Conservation (phyloP, 225 moss, liverwort and hornwort species). For the Climacium dendroides region DNA sequence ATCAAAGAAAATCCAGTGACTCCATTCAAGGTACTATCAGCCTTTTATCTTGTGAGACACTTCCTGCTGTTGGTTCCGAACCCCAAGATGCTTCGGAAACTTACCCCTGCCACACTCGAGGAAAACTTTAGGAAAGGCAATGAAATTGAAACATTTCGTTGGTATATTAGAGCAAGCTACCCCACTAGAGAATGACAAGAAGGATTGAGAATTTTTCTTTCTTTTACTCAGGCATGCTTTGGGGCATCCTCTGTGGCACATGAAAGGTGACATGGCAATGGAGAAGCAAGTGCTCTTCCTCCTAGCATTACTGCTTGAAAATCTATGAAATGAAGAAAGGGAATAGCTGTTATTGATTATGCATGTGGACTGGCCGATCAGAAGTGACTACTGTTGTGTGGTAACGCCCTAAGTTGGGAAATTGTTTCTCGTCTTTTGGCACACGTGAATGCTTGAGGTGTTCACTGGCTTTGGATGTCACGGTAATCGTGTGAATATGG, state of each 20-base stretch:
- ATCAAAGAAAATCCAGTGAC: slow-evolving; percentile 16
- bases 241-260: background rate
- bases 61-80: background rate
- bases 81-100: background rate
- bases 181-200: background rate
- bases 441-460: background rate
- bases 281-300: background rate
- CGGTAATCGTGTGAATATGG: slow-evolving; percentile 4
- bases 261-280: background rate
- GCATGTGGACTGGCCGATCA: background rate
- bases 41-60: background rate
- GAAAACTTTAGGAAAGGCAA: background rate
- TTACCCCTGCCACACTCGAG: background rate
- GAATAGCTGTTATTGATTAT: background rate
- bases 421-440: background rate
- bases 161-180: background rate
- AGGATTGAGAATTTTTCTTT: background rate
- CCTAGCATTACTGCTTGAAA: background rate
- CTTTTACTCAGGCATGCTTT: background rate
- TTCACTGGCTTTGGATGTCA: background rate
- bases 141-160: background rate
- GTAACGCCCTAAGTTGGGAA: background rate
- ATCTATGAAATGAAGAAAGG: background rate
- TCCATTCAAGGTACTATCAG: background rate
- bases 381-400: background rate